These are phyloP conservation scores for Hymenoscyphus fructigenus DNA, from an alignment of 2,329 filamentous ascomycete genomes.

Conservation along the genomic window DNA sequence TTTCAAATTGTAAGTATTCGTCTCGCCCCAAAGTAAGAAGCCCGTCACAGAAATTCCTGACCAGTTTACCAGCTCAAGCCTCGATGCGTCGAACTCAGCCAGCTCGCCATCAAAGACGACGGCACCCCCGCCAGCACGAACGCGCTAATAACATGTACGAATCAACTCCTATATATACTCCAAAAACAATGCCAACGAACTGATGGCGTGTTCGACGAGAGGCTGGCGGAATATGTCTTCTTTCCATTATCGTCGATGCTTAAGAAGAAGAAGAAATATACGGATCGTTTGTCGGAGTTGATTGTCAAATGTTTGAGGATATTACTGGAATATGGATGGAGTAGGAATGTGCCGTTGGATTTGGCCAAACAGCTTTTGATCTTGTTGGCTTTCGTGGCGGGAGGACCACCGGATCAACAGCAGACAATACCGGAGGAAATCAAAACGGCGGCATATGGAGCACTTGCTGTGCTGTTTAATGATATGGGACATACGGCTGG, in stretches of 20 bases:
- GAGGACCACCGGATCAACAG: conserved; percentile 62
- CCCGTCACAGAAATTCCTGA: conserved; percentile 15
- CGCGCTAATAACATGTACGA: conserved; percentile 47
- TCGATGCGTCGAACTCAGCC: conserved; percentile 59
- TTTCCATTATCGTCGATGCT: conserved; percentile 89
- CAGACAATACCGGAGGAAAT: conserved; percentile 69
- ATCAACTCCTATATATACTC: conserved; percentile 48
- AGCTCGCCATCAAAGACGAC: conserved; percentile 51
- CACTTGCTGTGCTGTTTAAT: conserved; percentile 65
- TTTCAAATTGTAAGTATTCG: conserved; percentile 32
- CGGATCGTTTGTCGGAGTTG: conserved; percentile 71
- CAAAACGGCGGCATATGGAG: conserved; percentile 66
- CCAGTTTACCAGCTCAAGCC: conserved; percentile 56
- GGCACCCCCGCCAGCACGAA: conserved; percentile 44
- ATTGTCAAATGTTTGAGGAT: conserved; percentile 73
- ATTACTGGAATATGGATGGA: conserved; percentile 79
- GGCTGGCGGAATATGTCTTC: conserved; percentile 91
- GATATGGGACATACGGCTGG: conserved; percentile 53
- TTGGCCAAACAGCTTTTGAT: conserved; percentile 84
- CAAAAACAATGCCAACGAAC: conserved; percentile 40
- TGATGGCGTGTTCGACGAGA: conserved; percentile 66
- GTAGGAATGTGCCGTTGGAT: conserved; percentile 64
- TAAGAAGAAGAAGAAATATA: conserved; percentile 69
- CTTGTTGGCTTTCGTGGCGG: conserved; percentile 77
- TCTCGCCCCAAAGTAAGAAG: not conserved